A percentile compares a stretch with the other conserved stretches of the same genome.
phyloP scores from a whole-genome alignment of 371 early-diverging fungal genomes.

The Dipsacomyces acuminosporus region DNA sequence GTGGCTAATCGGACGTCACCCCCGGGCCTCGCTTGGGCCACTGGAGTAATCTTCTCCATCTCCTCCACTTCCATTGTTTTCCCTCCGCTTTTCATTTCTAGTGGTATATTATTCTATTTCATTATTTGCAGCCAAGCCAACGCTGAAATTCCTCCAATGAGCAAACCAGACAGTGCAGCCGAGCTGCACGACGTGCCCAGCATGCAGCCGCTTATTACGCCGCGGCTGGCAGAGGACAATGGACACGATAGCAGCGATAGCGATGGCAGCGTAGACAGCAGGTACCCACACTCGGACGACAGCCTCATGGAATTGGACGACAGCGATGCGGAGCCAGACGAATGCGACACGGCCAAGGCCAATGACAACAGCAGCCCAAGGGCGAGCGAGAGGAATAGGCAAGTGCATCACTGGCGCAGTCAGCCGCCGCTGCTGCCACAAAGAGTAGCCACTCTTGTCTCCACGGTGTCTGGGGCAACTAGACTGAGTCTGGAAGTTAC shows the following conservation, averaged over 20 bases:
- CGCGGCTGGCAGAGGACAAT: constrained; percentile 1
- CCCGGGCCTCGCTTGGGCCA: no score
- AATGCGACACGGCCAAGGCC: neutral
- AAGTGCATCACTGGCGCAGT: constrained; percentile 27
- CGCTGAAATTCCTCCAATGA: no score
- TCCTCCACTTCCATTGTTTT: no score
- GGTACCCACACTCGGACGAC: no score
- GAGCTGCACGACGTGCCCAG: neutral
- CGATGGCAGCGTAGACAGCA: neutral
- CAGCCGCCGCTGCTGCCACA: constrained; percentile 40
- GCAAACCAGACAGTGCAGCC: no score
- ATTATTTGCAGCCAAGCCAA: no score
- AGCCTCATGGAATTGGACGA: no score
- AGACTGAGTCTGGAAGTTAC: constrained; percentile 42
- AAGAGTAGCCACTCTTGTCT: constrained; percentile 37
- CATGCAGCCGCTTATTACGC: neutral
- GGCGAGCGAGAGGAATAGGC: neutral
- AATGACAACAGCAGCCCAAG: neutral
- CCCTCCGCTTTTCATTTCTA: no score
- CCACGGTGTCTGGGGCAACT: constrained; percentile 37
- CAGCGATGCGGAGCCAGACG: no score
- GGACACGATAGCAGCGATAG: constrained; percentile 6
- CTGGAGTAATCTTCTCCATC: no score
- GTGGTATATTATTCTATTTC: no score
- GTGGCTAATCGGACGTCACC: no score